Evolutionary conservation across 441 rosid genomes (phyloP).

Genomic region (Erodium trifolium): DNA sequence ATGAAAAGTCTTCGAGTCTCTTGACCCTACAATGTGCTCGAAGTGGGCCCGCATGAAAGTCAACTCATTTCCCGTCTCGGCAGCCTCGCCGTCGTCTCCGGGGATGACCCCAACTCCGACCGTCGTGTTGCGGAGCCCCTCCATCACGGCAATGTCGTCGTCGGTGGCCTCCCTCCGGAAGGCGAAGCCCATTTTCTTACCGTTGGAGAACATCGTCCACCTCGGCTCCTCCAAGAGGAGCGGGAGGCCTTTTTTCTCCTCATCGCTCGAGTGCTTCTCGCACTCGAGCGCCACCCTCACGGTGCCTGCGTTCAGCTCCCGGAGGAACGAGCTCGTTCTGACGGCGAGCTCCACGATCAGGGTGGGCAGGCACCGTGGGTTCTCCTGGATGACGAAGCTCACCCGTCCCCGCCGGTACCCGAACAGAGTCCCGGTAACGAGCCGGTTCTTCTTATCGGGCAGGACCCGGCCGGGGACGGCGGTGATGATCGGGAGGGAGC

Average conservation of each 20-base stretch:
- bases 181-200: slow-evolving; percentile 63
- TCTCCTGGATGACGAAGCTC: slow-evolving; percentile 53
- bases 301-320: slow-evolving; percentile 55
- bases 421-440: slow-evolving; percentile 47
- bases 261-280: slow-evolving; percentile 44
- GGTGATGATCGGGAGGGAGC: slow-evolving; percentile 61
- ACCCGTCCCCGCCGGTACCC: slow-evolving; percentile 53
- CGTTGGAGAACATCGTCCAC: slow-evolving; percentile 83
- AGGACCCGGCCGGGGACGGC: slow-evolving; percentile 29
- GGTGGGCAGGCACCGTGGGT: slow-evolving; percentile 36
- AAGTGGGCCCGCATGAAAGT: slow-evolving; percentile 68
- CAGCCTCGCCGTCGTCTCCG: slow-evolving; percentile 34
- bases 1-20: slow-evolving; percentile 64
- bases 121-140: slow-evolving; percentile 54
- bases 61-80: slow-evolving; percentile 57
- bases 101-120: slow-evolving; percentile 87
- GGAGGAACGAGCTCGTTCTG: slow-evolving; percentile 37
- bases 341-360: slow-evolving; percentile 39
- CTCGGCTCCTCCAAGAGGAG: slow-evolving; percentile 55
- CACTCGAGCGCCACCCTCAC: slow-evolving; percentile 76
- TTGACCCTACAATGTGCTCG: slow-evolving; percentile 63
- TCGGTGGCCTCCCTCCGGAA: slow-evolving; percentile 57
- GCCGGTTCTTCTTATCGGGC: slow-evolving; percentile 30
- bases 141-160: slow-evolving; percentile 70
- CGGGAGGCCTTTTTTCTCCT: slow-evolving; percentile 27